Evolutionary conservation across 2,329 filamentous ascomycete genomes (phyloP), one percentile per base, ranked within the genome.

Genomic region (Curvularia spicifera): DNA sequence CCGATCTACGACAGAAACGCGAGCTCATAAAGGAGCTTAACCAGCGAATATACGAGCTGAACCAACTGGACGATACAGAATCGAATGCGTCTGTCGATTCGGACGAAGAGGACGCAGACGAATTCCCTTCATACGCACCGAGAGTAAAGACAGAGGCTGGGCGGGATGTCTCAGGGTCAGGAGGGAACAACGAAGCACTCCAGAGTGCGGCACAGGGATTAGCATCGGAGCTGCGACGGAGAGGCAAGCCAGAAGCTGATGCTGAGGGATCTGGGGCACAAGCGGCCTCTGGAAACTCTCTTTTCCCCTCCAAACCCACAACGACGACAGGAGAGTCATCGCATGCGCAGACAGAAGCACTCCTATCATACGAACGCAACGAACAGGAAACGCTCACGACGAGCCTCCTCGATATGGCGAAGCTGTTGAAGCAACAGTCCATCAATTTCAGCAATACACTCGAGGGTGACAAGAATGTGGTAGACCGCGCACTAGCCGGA

Each of bases 321-420:
- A 65, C 61, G 52, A 73, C 59, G 56, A 76, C 62, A 43, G 57
- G 64, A 48, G 63, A 74, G 29, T 66, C 69, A 31, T 63, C 62
- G 5, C 64, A 75, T 15, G 60, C 71, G 22, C 68, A 76, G 31
- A 75, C 76, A 0, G 92, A 96, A 79, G 84, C 87, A 0, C 84
- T 93, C 31, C 85, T 97, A 43, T 87, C 91, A 67, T 85, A 90
- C 70, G 87, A 96, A 71, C 89, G 91, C 52, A 82, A 82, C 53
- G 92, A 97, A 78, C 93, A 97, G 77, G 92, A 97, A 75, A 81
- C 84, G 33, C 84, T 98, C 3, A 94, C 93, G 0, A 83, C 85
- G 37, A 93, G 91, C 7, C 88, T 98, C n/a, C 82, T 97, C 22
- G 81, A 85, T 44, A 90, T 97, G 79, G 93, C 94, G 0, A 81